Evolutionary conservation across 1,284 basidiomycete species (phyloP), one percentile per base, ranked within the genome.

Genomic region (Tilletia indica): DNA sequence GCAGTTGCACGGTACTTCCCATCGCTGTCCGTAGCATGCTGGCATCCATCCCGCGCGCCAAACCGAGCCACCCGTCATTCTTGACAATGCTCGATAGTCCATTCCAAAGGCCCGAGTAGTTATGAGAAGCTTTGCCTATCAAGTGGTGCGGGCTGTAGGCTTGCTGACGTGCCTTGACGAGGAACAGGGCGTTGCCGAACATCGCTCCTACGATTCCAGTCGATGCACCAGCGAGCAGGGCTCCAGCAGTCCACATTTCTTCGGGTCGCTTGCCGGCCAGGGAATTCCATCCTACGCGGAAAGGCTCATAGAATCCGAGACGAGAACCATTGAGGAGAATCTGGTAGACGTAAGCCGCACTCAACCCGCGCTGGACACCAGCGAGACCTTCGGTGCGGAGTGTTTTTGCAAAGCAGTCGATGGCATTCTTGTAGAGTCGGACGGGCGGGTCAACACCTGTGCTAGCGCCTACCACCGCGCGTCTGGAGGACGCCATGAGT

Each of bases 161-260:
- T 87, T 99, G 96, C 90, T 98, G 96, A 64, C 96, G 89, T 6
- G 96, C 96, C 86, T 99, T 99, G 83, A 99, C 90, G 68, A 99
- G 87, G 86, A 97, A 99, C 19, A 99, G 87, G 0, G 97, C 96
- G 80, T 96, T 98, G 67, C 96, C 96, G 47, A 97, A 86, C 49
- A 90, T 89, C 0, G 94, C 94, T 83, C 95, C 95, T 45, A 97
- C 90, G 68, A 91, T 90, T 47, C 96, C 96, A 78, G 92, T 95
- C 1, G 89, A 87, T 2, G 94, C 94, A 4, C 96, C 95, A 16
- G 95, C 94, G 11, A 90, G 85, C 47, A 97, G 72, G 12, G 80
- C 81, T 39, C 74, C 82, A 54, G 78, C 79, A 0, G 77, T 83
- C 72, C 86, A 69, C 91, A 92, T 1, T 91, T 94, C 67, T 88